Evolutionary conservation across 2,329 filamentous ascomycete genomes (phyloP).

Genomic region (Westerdykella aurantiaca): DNA sequence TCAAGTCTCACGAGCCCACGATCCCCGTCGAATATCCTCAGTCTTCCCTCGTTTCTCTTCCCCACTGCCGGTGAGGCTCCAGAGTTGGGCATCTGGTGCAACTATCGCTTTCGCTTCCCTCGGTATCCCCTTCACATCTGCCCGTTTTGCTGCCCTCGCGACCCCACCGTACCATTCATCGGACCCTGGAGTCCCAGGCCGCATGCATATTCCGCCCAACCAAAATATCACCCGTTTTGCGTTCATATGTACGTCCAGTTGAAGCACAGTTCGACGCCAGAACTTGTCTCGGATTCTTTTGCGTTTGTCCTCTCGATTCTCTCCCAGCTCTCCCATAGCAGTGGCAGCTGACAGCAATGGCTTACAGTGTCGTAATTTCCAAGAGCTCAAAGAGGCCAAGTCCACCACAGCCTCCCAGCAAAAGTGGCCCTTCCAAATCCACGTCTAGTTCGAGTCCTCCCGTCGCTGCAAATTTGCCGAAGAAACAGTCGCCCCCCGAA

Average conservation of each 20-base stretch:
- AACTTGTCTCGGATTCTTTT: slow-evolving; percentile 12
- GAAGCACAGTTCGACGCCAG: slow-evolving; percentile 21
- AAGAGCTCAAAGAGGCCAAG: slow-evolving; percentile 7
- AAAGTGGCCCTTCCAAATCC: slow-evolving; percentile 13
- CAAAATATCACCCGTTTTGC: no score
- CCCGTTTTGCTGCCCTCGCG: no score
- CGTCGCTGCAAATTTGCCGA: slow-evolving; percentile 10
- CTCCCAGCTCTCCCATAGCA: slow-evolving; percentile 4
- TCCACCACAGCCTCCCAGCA: slow-evolving; percentile 15
- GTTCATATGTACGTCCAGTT: slow-evolving; percentile 30
- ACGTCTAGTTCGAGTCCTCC: slow-evolving; percentile 13
- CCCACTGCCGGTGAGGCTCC: no score
- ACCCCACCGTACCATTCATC: no score
- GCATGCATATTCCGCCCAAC: no score
- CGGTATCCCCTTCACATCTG: no score
- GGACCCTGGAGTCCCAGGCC: no score
- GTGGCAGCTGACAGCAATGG: slow-evolving; percentile 25
- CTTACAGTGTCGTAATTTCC: slow-evolving; percentile 31
- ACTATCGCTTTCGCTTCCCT: no score
- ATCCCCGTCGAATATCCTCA: no score
- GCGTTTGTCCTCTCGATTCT: slow-evolving; percentile 9
- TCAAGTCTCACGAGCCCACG: no score
- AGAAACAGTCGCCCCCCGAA: slow-evolving; percentile 17
- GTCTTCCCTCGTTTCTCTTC: no score
- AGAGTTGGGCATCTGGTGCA: no score